These are phyloP conservation scores for Heterobasidion annosum DNA, from an alignment of 1,284 basidiomycete species.

Conservation along the genomic window DNA sequence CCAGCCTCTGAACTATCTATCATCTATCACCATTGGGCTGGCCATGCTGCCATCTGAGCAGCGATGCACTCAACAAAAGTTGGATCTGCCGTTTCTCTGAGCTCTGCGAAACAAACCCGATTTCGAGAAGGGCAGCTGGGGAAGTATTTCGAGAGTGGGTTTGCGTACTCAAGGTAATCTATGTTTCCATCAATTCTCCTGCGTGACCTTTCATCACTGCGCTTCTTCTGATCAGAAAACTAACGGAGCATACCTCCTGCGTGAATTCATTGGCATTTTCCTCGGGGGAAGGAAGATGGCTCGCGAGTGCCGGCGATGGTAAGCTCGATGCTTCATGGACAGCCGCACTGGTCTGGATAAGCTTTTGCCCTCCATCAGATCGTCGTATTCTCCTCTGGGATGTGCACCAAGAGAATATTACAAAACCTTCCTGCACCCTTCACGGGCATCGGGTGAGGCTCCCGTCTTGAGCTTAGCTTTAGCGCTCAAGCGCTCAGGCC, in stretches of 20 bases:
- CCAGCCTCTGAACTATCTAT: too few relatives aligned
- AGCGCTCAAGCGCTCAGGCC: neutral
- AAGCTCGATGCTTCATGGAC: slow-evolving; percentile 10
- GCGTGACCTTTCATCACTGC: neutral
- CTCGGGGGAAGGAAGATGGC: slow-evolving; percentile 48
- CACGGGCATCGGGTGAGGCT: slow-evolving; percentile 38
- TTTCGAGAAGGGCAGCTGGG: neutral
- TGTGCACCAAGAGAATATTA: slow-evolving; percentile 53
- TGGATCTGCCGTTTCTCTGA: too few relatives aligned
- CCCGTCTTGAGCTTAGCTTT: neutral
- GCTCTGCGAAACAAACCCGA: neutral
- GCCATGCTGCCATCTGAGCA: too few relatives aligned
- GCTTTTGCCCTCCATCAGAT: slow-evolving; percentile 30
- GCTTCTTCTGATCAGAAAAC: slow-evolving; percentile 30
- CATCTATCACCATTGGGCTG: too few relatives aligned
- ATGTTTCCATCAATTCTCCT: neutral
- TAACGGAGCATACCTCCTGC: slow-evolving; percentile 56
- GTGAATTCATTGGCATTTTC: slow-evolving; percentile 66
- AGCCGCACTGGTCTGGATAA: neutral
- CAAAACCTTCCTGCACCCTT: slow-evolving; percentile 34
- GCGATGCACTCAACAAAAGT: too few relatives aligned
- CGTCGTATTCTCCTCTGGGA: slow-evolving; percentile 58
- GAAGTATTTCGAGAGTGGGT: slow-evolving; percentile 22
- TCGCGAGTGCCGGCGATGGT: slow-evolving; percentile 77
- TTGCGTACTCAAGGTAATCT: slow-evolving; percentile 36